These are phyloP conservation scores for Microglena sp. DNA, from an alignment of 139 green algal species.

Conservation along the genomic window DNA sequence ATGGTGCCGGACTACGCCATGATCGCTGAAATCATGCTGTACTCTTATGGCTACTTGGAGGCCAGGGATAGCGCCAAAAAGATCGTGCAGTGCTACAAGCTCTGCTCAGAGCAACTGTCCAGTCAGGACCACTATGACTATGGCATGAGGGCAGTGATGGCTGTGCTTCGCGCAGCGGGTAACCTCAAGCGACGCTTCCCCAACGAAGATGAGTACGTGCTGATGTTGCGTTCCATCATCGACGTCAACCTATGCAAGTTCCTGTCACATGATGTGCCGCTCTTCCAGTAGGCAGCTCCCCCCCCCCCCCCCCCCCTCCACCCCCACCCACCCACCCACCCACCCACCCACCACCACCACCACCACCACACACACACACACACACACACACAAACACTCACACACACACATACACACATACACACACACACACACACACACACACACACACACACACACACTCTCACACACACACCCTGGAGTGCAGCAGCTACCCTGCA, in stretches of 20 bases:
- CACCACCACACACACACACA: too few species aligned
- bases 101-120: constrained; percentile 33
- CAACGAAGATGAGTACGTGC: constrained; percentile 51
- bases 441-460: too few species aligned
- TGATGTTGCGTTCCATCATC: constrained; percentile 63
- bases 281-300: too few species aligned
- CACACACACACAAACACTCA: too few species aligned
- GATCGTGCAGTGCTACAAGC: constrained; percentile 30
- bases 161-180: constrained; percentile 35
- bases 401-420: too few species aligned
- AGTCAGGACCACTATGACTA: constrained; percentile 58
- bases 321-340: too few species aligned
- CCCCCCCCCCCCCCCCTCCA: too few species aligned
- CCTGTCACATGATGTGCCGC: constrained; percentile 66
- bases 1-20: constrained; percentile 43
- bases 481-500: too few species aligned
- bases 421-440: too few species aligned
- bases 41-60: constrained; percentile 35
- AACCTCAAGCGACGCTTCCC: constrained; percentile 43
- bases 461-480: too few species aligned
- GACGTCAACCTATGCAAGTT: constrained; percentile 85
- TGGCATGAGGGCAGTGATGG: constrained; percentile 52
- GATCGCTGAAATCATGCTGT: constrained; percentile 44
- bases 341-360: too few species aligned
- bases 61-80: constrained; percentile 30